Evolutionary conservation across 2,329 filamentous ascomycete species (phyloP).

Genomic region (Aspergillus vadensis): DNA sequence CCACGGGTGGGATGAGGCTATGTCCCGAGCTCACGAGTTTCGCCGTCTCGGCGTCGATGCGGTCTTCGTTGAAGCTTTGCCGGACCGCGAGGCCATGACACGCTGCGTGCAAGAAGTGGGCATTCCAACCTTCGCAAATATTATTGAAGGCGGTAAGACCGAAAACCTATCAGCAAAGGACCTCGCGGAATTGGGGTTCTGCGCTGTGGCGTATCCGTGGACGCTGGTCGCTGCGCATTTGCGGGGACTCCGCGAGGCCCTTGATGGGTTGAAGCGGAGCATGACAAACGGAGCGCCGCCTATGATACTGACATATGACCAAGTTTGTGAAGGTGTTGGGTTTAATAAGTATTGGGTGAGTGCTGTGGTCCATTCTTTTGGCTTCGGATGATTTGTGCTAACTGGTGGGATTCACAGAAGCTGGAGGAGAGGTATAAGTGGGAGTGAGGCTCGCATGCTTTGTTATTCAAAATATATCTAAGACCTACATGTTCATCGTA

Average conservation of each 20-base stretch:
- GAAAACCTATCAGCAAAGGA: conserved; percentile 46
- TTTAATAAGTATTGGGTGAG: conserved; percentile 46
- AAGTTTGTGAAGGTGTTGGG: conserved; percentile 50
- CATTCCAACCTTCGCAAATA: conserved; percentile 49
- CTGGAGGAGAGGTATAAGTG: neutral
- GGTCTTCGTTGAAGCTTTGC: conserved; percentile 50
- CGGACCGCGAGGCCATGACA: conserved; percentile 48
- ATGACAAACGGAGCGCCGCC: conserved; percentile 46
- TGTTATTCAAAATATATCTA: too few relatives aligned
- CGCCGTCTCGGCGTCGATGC: conserved; percentile 49
- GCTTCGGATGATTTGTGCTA: neutral
- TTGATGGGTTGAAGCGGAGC: conserved; percentile 44
- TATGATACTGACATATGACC: conserved; percentile 45
- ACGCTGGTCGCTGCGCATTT: conserved; percentile 49
- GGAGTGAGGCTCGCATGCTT: too few relatives aligned
- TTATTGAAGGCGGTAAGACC: conserved; percentile 47
- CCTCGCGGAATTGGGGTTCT: conserved; percentile 43
- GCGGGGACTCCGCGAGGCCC: conserved; percentile 39
- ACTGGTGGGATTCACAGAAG: neutral
- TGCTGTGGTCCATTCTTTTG: neutral
- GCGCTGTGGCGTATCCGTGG: conserved; percentile 49
- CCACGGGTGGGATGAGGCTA: conserved; percentile 48
- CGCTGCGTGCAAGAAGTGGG: conserved; percentile 41
- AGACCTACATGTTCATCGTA: too few relatives aligned
- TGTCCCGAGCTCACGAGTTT: conserved; percentile 45